Conservation (phyloP, 2,329 filamentous ascomycete species). For the Colletotrichum sp. region DNA sequence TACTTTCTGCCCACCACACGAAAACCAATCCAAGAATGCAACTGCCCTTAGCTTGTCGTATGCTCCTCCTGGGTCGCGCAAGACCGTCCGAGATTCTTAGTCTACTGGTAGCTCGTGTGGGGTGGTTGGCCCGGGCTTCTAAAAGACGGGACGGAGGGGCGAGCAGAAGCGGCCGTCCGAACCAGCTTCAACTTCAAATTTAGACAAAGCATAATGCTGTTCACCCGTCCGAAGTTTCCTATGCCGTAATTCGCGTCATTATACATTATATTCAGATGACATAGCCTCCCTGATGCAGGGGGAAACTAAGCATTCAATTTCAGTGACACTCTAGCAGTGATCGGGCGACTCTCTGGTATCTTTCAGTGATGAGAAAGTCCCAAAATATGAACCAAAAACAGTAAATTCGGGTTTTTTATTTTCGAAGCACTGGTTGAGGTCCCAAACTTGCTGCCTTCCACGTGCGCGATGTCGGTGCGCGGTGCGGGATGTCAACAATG, state of each 20-base stretch:
- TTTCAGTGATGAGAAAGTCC: background rate
- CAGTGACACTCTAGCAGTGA: fast-evolving
- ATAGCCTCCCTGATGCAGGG: background rate
- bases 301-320: background rate
- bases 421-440: background rate
- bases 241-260: background rate
- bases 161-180: background rate
- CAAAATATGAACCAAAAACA: background rate
- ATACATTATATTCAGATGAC: background rate
- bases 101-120: background rate
- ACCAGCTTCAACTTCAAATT: background rate
- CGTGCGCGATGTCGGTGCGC: background rate
- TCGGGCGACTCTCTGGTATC: fast-evolving
- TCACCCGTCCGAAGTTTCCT: background rate
- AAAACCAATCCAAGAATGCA: background rate
- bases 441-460: background rate
- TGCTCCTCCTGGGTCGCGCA: background rate
- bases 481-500: background rate
- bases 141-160: background rate
- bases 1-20: background rate
- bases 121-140: background rate
- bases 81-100: background rate
- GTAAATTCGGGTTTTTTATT: background rate
- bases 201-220: background rate
- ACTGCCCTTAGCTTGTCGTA: background rate